Evolutionary conservation across 2,329 filamentous ascomycete genomes (phyloP), one percentile per base, ranked within the genome.

Genomic region (Sporothrix brunneoviolacea): DNA sequence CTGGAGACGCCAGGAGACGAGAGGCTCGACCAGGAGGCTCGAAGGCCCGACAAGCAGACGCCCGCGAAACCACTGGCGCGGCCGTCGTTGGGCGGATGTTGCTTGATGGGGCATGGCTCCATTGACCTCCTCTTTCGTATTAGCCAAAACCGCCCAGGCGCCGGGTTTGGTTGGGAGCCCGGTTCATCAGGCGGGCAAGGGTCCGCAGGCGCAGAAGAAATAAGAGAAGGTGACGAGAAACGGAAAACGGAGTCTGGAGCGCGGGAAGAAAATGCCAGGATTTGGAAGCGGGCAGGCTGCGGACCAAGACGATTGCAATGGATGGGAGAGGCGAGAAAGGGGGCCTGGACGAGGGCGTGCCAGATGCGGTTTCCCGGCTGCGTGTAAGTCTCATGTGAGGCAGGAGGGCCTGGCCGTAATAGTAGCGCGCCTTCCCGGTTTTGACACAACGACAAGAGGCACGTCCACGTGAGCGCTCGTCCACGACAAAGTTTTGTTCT

Each of bases 301-400:
- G 42, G 42, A 45, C 19, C 22, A 45, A n/a, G n/a, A n/a, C n/a
- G n/a, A n/a, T n/a, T n/a, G n/a, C n/a, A n/a, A n/a, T n/a, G n/a
- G n/a, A n/a, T n/a, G n/a, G n/a, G n/a, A n/a, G n/a, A n/a, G 22
- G 39, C n/a, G n/a, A 37, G 21, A 22, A 51, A 46, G 30, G 37
- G 42, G 37, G 13, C 19, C 19, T 27, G 33, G 30, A 12, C 30
- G 43, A 22, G 21, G 15, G 18, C 22, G n/a, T 18, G 28, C 27
- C 35, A 36, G 42, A 28, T 46, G 43, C 30, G 9, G 43, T 42
- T 51, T 51, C 49, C 49, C 49, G 32, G 24, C 43, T 47, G 49
- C 37, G 43, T 51, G 49, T 37, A 42, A 51, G 49, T 42, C 40
- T 19, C 41, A 40, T 47, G 49, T 47, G 37, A 41, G 42, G 49